phyloP scores from a whole-genome alignment of 257 asterid species.

The Scutellaria barbata region DNA sequence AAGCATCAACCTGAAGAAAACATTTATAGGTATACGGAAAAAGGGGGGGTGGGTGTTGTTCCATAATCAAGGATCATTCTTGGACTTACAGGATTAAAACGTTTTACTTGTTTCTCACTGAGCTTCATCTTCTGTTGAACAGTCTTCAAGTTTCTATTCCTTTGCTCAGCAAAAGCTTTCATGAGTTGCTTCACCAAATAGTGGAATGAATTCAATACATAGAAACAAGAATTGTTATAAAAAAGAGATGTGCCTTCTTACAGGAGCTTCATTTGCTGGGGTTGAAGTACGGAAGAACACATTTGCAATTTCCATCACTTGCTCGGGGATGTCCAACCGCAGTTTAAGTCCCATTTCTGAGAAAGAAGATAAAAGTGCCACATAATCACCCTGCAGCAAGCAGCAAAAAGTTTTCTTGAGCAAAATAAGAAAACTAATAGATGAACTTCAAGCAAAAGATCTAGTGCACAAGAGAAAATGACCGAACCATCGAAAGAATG shows the following conservation, averaged over 20 bases:
- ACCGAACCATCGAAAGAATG: constrained; percentile 7
- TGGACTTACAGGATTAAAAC: constrained; percentile 90
- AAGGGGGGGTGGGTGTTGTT: constrained; percentile 8
- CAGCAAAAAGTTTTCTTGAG: constrained; percentile 26
- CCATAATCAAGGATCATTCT: constrained; percentile 23
- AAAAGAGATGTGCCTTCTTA: constrained; percentile 47
- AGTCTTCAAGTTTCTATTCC: constrained; percentile 69
- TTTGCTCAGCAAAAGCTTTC: constrained; percentile 79
- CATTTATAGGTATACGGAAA: constrained; percentile 25
- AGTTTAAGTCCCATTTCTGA: constrained; percentile 94
- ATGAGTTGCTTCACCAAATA: constrained; percentile 65
- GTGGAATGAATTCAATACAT: constrained; percentile 36
- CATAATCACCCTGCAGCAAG: constrained; percentile 88
- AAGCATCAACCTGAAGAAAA: constrained; percentile 87
- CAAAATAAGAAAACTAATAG: constrained; percentile 9
- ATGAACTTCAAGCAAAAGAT: constrained; percentile 18
- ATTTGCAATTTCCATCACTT: constrained; percentile 86
- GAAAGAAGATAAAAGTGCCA: constrained; percentile 89
- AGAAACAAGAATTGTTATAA: constrained; percentile 4
- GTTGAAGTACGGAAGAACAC: constrained; percentile 87
- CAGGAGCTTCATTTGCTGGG: constrained; percentile 85
- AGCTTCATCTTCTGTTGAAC: constrained; percentile 90
- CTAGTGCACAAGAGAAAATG: background rate
- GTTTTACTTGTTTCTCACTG: constrained; percentile 78
- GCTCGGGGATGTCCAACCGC: constrained; percentile 94